phyloP scores from a whole-genome alignment of 2,329 filamentous ascomycete genomes.

The Colletotrichum destructivum region DNA sequence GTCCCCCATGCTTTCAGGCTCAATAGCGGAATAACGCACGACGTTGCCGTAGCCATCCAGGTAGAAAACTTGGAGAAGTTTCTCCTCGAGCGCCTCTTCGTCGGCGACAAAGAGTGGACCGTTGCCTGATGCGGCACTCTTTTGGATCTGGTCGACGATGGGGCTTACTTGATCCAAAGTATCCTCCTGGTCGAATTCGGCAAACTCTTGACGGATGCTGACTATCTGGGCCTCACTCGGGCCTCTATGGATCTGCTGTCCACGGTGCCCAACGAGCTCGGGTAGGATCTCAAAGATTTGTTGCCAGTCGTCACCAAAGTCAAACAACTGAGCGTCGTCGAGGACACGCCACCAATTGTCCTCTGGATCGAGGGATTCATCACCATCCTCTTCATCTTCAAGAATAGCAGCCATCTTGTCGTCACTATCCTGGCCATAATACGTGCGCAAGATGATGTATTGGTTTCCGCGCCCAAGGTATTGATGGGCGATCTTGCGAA shows the following conservation, averaged over 20 bases:
- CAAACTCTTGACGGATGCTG: background rate
- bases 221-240: background rate
- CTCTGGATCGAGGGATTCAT: background rate
- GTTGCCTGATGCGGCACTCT: background rate
- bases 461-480: background rate
- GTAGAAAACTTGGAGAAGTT: conserved; percentile 3
- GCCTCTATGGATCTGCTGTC: background rate
- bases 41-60: conserved; percentile 6
- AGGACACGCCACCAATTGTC: background rate
- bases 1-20: conserved; percentile 4
- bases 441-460: background rate
- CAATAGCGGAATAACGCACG: conserved; percentile 4
- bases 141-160: conserved; percentile 7
- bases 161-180: conserved; percentile 4
- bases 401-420: background rate
- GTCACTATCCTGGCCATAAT: background rate
- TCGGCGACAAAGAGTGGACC: conserved; percentile 5
- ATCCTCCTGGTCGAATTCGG: conserved; percentile 7
- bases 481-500: background rate
- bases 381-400: background rate
- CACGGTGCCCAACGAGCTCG: background rate
- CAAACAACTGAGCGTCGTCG: background rate
- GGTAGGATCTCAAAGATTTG: background rate
- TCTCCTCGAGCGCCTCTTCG: background rate
- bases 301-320: background rate